Evolutionary conservation across 1,284 basidiomycete genomes (phyloP).

Genomic region (Trichosporon asahii): DNA sequence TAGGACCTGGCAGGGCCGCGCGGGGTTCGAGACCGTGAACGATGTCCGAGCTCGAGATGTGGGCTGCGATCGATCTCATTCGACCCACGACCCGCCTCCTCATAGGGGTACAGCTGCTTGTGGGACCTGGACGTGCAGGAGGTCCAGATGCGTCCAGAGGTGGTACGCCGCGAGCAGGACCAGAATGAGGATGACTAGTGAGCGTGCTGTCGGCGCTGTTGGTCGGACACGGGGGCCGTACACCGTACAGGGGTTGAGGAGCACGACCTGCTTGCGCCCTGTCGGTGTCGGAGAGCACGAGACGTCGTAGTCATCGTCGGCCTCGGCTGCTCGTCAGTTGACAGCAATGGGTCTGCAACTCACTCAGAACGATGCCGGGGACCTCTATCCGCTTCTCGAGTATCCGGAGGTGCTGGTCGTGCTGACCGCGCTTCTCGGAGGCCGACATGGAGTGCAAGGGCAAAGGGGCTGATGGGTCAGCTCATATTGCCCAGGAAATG

Average conservation of each 20-base stretch:
- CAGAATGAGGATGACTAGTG: slow-evolving; percentile 16
- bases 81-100: not conserved
- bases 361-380: slow-evolving; percentile 15
- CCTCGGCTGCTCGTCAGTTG: slow-evolving; percentile 17
- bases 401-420: not conserved
- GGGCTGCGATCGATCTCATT: not conserved
- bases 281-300: slow-evolving; percentile 20
- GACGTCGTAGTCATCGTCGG: slow-evolving; percentile 15
- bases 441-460: slow-evolving; percentile 3
- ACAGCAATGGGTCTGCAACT: not conserved
- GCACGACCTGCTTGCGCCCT: slow-evolving; percentile 30
- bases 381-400: slow-evolving; percentile 11
- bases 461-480: not conserved
- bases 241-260: slow-evolving; percentile 28
- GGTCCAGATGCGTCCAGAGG: slow-evolving; percentile 15
- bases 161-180: slow-evolving; percentile 22
- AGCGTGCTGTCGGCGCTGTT: slow-evolving; percentile 5
- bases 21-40: not conserved
- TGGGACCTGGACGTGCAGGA: slow-evolving; percentile 10
- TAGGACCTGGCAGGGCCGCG: not conserved
- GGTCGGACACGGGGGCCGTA: slow-evolving; percentile 16
- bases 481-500: not conserved
- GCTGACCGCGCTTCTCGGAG: not conserved
- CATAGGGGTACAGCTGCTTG: not conserved
- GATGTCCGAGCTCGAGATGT: not conserved